Percentiles rank a stretch among this genome's conserved stretches.
Evolutionary conservation across 768 basidiomycete genomes (phyloP).

Genomic region (Termitomyces sp.): DNA sequence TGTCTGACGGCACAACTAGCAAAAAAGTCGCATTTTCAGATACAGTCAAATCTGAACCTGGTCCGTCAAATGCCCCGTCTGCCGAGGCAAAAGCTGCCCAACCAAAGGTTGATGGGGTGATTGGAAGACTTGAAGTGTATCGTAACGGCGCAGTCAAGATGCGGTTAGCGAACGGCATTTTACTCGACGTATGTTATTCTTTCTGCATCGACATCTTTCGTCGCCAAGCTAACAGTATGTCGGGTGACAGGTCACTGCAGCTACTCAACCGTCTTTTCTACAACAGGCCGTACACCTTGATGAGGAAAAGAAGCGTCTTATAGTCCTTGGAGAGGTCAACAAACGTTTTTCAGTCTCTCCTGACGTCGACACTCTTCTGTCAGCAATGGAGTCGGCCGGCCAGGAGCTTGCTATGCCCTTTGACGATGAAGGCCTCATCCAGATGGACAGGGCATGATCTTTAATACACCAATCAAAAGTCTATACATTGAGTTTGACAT

Average conservation of each 20-base stretch:
- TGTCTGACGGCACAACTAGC: conserved; percentile 19
- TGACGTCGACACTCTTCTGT: conserved; percentile 69
- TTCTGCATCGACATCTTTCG: conserved; percentile 1
- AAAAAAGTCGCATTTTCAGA: conserved; percentile 64
- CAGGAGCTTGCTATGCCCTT: conserved; percentile 19
- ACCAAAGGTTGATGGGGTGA: conserved; percentile 59
- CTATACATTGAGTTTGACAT: background rate
- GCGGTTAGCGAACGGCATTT: conserved; percentile 71
- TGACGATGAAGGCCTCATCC: conserved; percentile 43
- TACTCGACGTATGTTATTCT: conserved; percentile 64
- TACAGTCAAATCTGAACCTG: conserved; percentile 47
- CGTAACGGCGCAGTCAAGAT: conserved; percentile 84
- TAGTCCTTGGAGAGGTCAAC: conserved; percentile 81
- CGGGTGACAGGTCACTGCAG: conserved; percentile 60
- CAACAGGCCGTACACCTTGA: conserved; percentile 83
- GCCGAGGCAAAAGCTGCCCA: conserved; percentile 16
- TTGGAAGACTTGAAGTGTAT: conserved; percentile 83
- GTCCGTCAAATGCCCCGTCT: conserved; percentile 18
- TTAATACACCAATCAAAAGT: background rate
- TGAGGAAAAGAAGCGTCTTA: conserved; percentile 46
- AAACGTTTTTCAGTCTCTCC: conserved; percentile 83
- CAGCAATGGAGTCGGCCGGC: conserved; percentile 56
- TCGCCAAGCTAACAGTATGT: background rate
- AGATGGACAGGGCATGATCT: conserved; percentile 39
- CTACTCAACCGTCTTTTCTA: conserved; percentile 81